These are phyloP conservation scores for Aegilops bicornis DNA, from an alignment of 176 grass and related monocot genomes.

Conservation along the genomic window DNA sequence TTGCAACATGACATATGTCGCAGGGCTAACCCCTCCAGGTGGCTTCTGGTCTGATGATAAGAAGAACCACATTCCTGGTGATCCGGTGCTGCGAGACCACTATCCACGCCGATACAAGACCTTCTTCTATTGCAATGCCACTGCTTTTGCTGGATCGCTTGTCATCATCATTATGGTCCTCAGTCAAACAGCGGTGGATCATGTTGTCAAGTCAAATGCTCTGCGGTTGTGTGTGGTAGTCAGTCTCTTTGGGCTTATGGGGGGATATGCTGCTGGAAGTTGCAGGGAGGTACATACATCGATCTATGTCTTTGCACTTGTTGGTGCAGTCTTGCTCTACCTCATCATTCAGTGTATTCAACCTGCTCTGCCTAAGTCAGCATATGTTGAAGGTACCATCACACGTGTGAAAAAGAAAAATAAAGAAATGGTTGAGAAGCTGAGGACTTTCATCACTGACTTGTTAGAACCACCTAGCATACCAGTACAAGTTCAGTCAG, in stretches of 20 bases:
- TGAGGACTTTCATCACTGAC: background rate
- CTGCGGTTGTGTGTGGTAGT: slow-evolving; percentile 37
- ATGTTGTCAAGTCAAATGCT: slow-evolving; percentile 46
- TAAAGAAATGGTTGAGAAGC: background rate
- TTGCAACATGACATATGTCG: slow-evolving; percentile 30
- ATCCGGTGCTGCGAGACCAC: slow-evolving; percentile 28
- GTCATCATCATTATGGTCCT: slow-evolving; percentile 55
- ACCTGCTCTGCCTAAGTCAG: background rate
- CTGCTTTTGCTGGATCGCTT: slow-evolving; percentile 41
- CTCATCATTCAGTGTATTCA: slow-evolving; percentile 29
- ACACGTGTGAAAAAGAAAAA: background rate
- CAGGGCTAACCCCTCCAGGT: slow-evolving; percentile 45
- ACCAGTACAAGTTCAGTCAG: background rate
- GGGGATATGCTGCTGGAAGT: slow-evolving; percentile 44
- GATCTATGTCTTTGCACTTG: slow-evolving; percentile 40
- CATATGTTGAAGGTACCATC: background rate
- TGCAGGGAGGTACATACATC: slow-evolving; percentile 46
- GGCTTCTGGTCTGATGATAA: slow-evolving; percentile 38
- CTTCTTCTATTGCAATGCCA: slow-evolving; percentile 48
- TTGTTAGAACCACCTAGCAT: too few relatives aligned
- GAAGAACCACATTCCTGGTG: slow-evolving; percentile 17
- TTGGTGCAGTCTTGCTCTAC: slow-evolving; percentile 35
- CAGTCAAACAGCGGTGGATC: slow-evolving; percentile 33
- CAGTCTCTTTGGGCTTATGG: slow-evolving; percentile 45
- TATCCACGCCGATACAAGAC: slow-evolving; percentile 33